Evolutionary conservation across 108 stramenopile species (phyloP), one percentile per base, ranked within the genome.

Genomic region (Ochromonas danica): DNA sequence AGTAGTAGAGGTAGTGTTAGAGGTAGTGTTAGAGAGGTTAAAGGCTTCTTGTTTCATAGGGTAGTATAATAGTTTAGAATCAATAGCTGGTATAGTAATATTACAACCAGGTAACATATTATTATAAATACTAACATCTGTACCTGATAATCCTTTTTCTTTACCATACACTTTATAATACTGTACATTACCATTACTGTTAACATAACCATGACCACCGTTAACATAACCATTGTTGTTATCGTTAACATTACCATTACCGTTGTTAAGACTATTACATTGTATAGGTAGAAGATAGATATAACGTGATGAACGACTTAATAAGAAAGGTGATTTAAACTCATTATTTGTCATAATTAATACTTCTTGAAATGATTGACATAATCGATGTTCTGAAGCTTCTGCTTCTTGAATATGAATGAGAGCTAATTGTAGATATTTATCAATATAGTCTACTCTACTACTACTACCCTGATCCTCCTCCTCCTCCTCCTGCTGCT

Each of bases 91-190:
- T 3, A 75, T 75, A 17, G 10, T 38, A 35, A 35, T 75, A 6
- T 75, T 33, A 36, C 31, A 27, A 35, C 72, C 72, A 36, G 45
- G 28, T 60, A 75, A 75, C 3, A 14, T 41, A 27, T 27, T 33
- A 60, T 33, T 75, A 14, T 17, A 17, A 14, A 60, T 57, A 42
- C 14, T 35, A 22, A 75, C 72, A 33, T 75, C 72, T 6, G 72
- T 75, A 10, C 72, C 72, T 6, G 40, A 42, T n/a, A n/a, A n/a
- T 75, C 72, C 72, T 75, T 75, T 60, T 42, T 75, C 72, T 31
- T 60, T 45, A 6, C 10, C 72, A 39, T 30, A 25, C 14, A 75
- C 40, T 57, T 33, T 17, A 41, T 75, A 75, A 60, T 75, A 60
- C 25, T 6, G 3, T 6, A 75, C 40, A 14, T 38, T 22, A 38